Base-by-base conservation (phyloP, 371 early-diverging fungal species). In the Syncephalastrum contaminatum region DNA sequence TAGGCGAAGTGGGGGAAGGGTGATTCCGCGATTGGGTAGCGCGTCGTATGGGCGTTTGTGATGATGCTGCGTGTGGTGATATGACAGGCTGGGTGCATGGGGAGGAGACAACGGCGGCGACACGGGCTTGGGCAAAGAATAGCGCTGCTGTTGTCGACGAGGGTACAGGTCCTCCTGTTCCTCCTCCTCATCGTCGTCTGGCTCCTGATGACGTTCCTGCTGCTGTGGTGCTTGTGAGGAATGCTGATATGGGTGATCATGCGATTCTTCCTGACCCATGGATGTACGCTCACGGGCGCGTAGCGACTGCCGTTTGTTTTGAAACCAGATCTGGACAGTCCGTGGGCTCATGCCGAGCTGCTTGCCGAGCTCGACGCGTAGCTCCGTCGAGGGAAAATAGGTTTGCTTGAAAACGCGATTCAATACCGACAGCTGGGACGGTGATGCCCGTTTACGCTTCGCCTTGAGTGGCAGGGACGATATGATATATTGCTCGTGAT, bases 261-360 rank as follows among this genome's bases (percentile, higher is more conserved):
- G 36, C 36, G 10, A 8, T 8, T 12, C 36, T 30, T 30, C 36
- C 0, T 30, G 36, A 8, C 36, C 36, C 36, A 30, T 10, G 36
- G 36, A 30, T 3, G 39, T 21, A 12, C 60, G 59, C 55, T 67
- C 58, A 73, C 56, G 56, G 69, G 81, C 51, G 56, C 84, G 55
- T 25, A 61, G 50, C 2, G 67, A 59, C 61, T 83, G 83, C 14
- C 95, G 81, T 56, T 89, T 84, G 75, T 95, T 95, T 67, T 95
- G 95, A 69, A 95, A 95, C 95, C 95, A 93, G 44, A 93, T 89
- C 67, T 95, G 91, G 2, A 94, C 88, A 14, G 86, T 81, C 67
- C 73, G 40, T 68, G 57, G 56, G 44, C 60, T 89, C 94, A 95
- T 95, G 41, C 85, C 83, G 25, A 93, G 81, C 55, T 90, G 83